Evolutionary conservation across 2,329 filamentous ascomycete species (phyloP).

Genomic region (Ceratocystis lukuohia): DNA sequence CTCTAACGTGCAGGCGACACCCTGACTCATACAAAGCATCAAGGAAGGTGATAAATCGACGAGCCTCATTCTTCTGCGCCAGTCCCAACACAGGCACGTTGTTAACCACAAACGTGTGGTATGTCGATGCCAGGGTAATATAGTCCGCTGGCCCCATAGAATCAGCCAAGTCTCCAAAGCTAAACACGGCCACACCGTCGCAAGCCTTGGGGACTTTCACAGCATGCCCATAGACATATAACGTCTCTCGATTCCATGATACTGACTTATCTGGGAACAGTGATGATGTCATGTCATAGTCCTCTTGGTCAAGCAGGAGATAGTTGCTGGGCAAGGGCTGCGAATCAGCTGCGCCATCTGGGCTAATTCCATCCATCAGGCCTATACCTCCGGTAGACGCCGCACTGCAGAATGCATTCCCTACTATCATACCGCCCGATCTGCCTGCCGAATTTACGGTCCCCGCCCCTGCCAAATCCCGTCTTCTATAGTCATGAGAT

Average conservation of each 20-base stretch:
- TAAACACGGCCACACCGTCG: slow-evolving; percentile 48
- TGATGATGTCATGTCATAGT: background rate
- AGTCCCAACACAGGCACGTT: slow-evolving; percentile 53
- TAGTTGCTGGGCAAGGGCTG: slow-evolving; percentile 12
- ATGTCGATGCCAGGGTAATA: slow-evolving; percentile 65
- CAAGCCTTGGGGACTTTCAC: slow-evolving; percentile 46
- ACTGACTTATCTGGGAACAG: background rate
- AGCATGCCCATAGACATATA: slow-evolving; percentile 49
- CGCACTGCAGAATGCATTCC: background rate
- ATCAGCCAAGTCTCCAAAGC: slow-evolving; percentile 54
- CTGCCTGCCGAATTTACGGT: background rate
- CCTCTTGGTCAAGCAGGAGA: slow-evolving; percentile 4
- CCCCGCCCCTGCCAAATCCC: slow-evolving; percentile 3
- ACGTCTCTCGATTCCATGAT: slow-evolving; percentile 32
- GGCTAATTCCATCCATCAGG: background rate
- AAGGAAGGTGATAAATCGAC: slow-evolving; percentile 65
- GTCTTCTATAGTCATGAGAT: slow-evolving; percentile 37
- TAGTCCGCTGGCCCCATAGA: slow-evolving; percentile 69
- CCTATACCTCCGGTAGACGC: background rate
- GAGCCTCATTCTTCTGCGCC: slow-evolving; percentile 64
- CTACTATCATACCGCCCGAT: background rate
- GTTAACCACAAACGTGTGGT: slow-evolving; percentile 64
- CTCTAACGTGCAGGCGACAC: slow-evolving; percentile 59
- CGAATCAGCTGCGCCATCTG: background rate
- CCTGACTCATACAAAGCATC: slow-evolving; percentile 73